These are phyloP conservation scores for Bauhinia variegata DNA, from an alignment of 306 rosid species.

Conservation along the genomic window DNA sequence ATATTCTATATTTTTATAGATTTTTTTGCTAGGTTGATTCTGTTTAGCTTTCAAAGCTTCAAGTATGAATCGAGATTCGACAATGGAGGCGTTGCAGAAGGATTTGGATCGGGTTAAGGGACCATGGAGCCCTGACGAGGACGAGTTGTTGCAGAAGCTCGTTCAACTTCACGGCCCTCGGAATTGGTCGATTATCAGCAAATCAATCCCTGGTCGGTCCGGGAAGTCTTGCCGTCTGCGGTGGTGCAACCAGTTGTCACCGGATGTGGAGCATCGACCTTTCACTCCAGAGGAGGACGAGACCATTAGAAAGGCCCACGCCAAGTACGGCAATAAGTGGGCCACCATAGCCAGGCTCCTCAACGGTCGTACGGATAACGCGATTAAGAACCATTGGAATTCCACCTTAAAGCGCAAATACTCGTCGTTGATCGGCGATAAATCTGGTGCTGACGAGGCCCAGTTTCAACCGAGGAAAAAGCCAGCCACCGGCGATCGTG, in stretches of 20 bases:
- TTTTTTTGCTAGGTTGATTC: too few relatives aligned
- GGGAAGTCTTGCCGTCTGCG: conserved; percentile 67
- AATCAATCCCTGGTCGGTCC: conserved; percentile 53
- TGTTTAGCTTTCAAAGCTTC: conserved; percentile 1
- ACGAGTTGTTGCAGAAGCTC: conserved; percentile 43
- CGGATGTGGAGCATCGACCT: conserved; percentile 55
- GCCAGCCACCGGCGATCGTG: background rate
- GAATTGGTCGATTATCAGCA: conserved; percentile 57
- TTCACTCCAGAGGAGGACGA: conserved; percentile 57
- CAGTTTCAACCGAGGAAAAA: conserved; percentile 23
- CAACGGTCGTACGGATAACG: conserved; percentile 66
- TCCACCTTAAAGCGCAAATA: conserved; percentile 59
- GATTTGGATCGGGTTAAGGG: conserved; percentile 56
- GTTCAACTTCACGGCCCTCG: conserved; percentile 50
- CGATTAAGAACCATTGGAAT: conserved; percentile 73
- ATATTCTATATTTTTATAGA: too few relatives aligned
- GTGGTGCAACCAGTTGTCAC: conserved; percentile 72
- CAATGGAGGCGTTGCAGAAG: conserved; percentile 36
- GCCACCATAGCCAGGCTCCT: conserved; percentile 69
- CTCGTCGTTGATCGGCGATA: conserved; percentile 24
- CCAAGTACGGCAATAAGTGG: conserved; percentile 59
- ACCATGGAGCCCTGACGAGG: conserved; percentile 65
- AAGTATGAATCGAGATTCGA: conserved; percentile 14
- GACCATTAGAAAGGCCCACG: conserved; percentile 48
- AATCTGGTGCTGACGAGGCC: background rate